phyloP scores from a whole-genome alignment of 352 stramenopile species.

The Phytophthora meadii region DNA sequence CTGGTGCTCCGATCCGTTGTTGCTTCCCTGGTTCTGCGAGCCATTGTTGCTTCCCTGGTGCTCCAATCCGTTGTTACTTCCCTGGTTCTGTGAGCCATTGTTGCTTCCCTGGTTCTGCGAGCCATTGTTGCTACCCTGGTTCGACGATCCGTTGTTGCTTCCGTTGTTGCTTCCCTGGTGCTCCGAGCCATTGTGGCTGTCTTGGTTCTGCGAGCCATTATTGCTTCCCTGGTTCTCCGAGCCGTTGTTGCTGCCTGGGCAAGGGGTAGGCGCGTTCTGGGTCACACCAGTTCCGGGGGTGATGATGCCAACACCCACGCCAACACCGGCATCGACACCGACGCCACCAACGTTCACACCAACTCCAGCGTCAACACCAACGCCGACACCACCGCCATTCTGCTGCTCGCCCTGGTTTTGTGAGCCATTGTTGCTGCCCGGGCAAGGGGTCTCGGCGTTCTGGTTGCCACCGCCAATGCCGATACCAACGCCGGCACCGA shows the following conservation, averaged over 20 bases:
- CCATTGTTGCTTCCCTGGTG: constrained; percentile 4
- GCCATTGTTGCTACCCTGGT: neutral
- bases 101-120: constrained; percentile 12
- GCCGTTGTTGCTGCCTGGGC: constrained; percentile 4
- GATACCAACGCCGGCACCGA: neutral
- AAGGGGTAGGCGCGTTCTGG: too few relatives aligned
- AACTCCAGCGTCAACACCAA: constrained; percentile 2
- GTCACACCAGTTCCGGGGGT: too few relatives aligned
- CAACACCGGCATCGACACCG: constrained; percentile 1
- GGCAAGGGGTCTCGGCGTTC: too few relatives aligned
- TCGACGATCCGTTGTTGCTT: constrained; percentile 17
- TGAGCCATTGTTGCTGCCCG: too few relatives aligned
- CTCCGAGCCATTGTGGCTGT: constrained; percentile 6
- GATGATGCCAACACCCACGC: neutral
- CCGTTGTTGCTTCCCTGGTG: constrained; percentile 11
- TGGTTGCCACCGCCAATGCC: too few relatives aligned
- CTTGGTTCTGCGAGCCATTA: constrained; percentile 13
- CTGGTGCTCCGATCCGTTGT: constrained; percentile 12
- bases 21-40: constrained; percentile 8
- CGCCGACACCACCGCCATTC: neutral
- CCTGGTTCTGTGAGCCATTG: constrained; percentile 12
- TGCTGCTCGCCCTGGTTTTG: too few relatives aligned
- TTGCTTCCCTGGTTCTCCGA: constrained; percentile 9
- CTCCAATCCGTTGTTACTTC: neutral
- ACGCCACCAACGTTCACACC: neutral